Base-by-base conservation (phyloP, 2,329 filamentous ascomycete genomes). In the Neofusicoccum sp. region DNA sequence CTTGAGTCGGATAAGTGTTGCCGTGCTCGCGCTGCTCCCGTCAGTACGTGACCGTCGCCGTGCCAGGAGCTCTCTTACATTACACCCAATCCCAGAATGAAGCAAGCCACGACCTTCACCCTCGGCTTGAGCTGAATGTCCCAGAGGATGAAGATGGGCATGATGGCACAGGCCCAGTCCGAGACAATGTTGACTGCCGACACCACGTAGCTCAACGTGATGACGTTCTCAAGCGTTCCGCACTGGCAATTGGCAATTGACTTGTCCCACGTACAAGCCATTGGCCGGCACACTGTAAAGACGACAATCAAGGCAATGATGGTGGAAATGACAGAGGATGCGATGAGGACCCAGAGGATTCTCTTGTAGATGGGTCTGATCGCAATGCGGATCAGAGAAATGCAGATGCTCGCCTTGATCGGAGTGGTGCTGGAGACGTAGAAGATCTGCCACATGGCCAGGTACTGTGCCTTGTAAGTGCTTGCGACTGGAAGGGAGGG, bases 371-470 rank as follows among this genome's bases (percentile, higher is more conserved):
- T 61, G 28, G 65, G 71, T 9, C 67, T 65, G 5, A 74, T 71
- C 7, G 76, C 75, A 43, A 82, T 77, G 1, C 77, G 76, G 11
- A 81, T 69, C 1, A 82, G 71, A 31, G 80, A 77, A 7, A 79
- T 56, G 33, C 76, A 77, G 41, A 81, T 76, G 0, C 78, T 78
- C 11, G 76, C 73, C n/a, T 80, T 76, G 33, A 78, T 70, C 28
- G 76, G 68, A 41, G 77, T 72, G 2, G 77, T 79, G 12, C 78
- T 71, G 0, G 76, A 75, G 0, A 77, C 70, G 60, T 83, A 82
- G 3, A 79, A 61, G 3, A 77, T 69, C 66, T 80, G 77, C 66
- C 75, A 78, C 14, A 78, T 67, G 64, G 43, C 8, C 31, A 56
- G 59, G 6, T 41, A 56, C 52, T 63, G 28, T 8, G 16, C 8